Evolutionary conservation across 2,329 filamentous ascomycete species (phyloP).

Genomic region (Fusarium agapanthi): DNA sequence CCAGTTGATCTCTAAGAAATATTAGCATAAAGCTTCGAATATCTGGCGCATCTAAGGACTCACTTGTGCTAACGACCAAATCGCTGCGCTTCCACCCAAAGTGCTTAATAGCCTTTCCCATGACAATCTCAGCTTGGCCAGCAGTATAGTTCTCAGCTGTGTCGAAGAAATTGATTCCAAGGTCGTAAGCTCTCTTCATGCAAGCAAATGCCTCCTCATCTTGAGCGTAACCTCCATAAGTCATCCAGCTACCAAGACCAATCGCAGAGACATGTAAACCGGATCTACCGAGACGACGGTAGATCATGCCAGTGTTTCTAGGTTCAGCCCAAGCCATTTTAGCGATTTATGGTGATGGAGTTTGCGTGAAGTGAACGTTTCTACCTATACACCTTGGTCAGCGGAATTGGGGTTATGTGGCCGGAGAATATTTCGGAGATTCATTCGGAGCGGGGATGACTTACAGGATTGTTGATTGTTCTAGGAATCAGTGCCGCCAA

Average conservation of each 20-base stretch:
- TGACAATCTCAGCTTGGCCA: conserved; percentile 71
- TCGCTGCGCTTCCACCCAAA: conserved; percentile 70
- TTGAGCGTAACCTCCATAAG: conserved; percentile 72
- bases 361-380: not conserved
- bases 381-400: not conserved
- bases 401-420: not conserved
- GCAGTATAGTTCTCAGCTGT: conserved; percentile 67
- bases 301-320: conserved; percentile 55
- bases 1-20: conserved; percentile 65
- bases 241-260: conserved; percentile 71
- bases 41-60: not conserved
- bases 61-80: conserved; percentile 66
- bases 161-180: conserved; percentile 71
- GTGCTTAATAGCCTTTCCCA: conserved; percentile 69
- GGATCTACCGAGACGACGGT: conserved; percentile 56
- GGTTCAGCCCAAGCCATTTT: conserved; percentile 56
- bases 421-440: conserved; percentile 39
- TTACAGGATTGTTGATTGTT: not conserved
- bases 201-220: conserved; percentile 68
- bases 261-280: conserved; percentile 75
- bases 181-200: conserved; percentile 69
- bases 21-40: not conserved
- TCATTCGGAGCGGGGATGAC: conserved; percentile 34
- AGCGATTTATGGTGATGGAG: not conserved
- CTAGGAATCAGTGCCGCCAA: not conserved